Evolutionary conservation across 768 basidiomycete species (phyloP).

Genomic region (Boletus barrowsii): DNA sequence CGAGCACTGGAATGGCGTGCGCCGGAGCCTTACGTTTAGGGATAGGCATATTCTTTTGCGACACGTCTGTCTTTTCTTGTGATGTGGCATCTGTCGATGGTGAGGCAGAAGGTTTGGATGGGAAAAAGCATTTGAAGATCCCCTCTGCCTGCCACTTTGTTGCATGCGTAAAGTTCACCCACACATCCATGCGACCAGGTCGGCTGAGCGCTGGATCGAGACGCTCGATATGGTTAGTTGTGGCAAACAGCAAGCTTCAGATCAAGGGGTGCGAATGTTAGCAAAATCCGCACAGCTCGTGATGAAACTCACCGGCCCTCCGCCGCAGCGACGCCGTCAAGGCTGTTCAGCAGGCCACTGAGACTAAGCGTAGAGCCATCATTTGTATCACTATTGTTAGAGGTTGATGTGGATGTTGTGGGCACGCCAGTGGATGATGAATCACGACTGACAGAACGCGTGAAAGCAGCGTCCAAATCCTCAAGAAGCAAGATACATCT

Average conservation of each 20-base stretch:
- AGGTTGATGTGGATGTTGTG: constrained; percentile 42
- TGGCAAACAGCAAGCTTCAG: constrained; percentile 77
- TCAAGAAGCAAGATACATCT: constrained; percentile 93
- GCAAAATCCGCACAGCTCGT: constrained; percentile 11
- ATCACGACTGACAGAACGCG: constrained; percentile 82
- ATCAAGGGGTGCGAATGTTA: constrained; percentile 16
- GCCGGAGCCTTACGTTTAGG: constrained; percentile 59
- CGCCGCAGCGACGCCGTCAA: constrained; percentile 82
- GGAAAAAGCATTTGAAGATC: constrained; percentile 94
- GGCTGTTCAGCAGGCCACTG: constrained; percentile 81
- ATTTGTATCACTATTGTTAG: constrained; percentile 45
- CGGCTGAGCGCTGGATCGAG: constrained; percentile 86
- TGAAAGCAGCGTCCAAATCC: constrained; percentile 91
- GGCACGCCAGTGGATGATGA: constrained; percentile 74
- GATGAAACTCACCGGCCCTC: constrained; percentile 67
- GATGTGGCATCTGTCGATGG: constrained; percentile 11
- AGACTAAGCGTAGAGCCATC: constrained; percentile 83
- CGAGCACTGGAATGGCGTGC: constrained; percentile 64
- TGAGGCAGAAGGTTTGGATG: constrained; percentile 41
- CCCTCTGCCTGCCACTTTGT: constrained; percentile 93
- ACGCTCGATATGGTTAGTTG: constrained; percentile 91
- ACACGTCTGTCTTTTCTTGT: constrained; percentile 41
- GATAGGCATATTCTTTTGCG: constrained; percentile 64
- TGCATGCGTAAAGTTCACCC: constrained; percentile 88
- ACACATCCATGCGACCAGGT: constrained; percentile 89